These are phyloP conservation scores for Strobilomyces dryophilus DNA, from an alignment of 768 basidiomycete species.

Conservation along the genomic window DNA sequence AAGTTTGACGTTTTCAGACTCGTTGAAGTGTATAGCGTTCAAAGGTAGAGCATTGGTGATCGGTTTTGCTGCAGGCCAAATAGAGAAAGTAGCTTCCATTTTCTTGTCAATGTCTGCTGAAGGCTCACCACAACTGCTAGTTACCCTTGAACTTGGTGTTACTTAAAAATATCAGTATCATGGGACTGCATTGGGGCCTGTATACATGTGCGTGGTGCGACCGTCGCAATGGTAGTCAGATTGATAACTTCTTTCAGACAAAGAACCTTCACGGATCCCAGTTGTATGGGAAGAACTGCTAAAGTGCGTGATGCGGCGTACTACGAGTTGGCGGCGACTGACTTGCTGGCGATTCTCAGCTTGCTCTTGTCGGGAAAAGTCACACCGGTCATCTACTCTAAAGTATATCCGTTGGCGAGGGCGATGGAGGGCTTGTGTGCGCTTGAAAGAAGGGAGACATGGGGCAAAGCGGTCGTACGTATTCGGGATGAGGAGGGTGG, in stretches of 20 bases:
- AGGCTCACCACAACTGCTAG: constrained; percentile 34
- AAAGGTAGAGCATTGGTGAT: constrained; percentile 92
- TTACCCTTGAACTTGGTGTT: constrained; percentile 81
- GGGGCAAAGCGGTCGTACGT: constrained; percentile 82
- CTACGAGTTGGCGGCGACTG: background rate
- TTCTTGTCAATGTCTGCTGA: background rate
- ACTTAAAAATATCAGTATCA: constrained; percentile 79
- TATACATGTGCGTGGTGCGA: constrained; percentile 52
- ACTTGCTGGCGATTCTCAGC: constrained; percentile 32
- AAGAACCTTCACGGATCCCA: constrained; percentile 61
- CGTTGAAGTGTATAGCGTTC: constrained; percentile 90
- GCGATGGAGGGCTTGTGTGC: constrained; percentile 68
- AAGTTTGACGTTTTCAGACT: constrained; percentile 45
- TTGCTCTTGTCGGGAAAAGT: constrained; percentile 64
- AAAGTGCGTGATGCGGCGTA: constrained; percentile 37
- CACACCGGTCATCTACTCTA: constrained; percentile 66
- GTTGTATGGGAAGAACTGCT: constrained; percentile 72
- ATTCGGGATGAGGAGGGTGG: constrained; percentile 50
- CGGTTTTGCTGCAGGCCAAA: constrained; percentile 46
- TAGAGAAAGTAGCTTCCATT: constrained; percentile 17
- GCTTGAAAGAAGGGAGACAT: constrained; percentile 80
- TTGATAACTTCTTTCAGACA: constrained; percentile 35
- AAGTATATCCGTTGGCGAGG: constrained; percentile 63
- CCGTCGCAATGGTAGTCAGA: background rate
- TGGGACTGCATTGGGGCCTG: constrained; percentile 87